These are phyloP conservation scores for Epichloe aotearoae DNA, from an alignment of 2,329 filamentous ascomycete genomes.

Conservation along the genomic window DNA sequence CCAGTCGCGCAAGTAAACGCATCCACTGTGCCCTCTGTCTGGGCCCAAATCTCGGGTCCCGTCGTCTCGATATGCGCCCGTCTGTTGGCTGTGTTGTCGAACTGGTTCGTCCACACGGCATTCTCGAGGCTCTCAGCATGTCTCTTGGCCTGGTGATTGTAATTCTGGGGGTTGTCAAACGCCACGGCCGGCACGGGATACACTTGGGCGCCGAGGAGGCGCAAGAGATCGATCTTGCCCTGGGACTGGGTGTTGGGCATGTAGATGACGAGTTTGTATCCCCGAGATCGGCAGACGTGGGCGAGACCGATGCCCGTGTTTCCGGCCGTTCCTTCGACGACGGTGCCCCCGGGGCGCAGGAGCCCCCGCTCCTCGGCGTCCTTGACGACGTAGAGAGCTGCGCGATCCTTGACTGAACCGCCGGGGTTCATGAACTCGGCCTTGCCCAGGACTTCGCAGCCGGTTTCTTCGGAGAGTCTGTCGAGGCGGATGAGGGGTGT, in stretches of 20 bases:
- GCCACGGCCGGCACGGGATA: constrained; percentile 91
- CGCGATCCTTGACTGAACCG: constrained; percentile 90
- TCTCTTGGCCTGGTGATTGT: constrained; percentile 88
- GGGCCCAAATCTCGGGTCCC: constrained; percentile 91
- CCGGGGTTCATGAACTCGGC: constrained; percentile 98
- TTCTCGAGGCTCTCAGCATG: constrained; percentile 81
- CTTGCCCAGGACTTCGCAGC: constrained; percentile 90
- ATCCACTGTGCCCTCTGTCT: constrained; percentile 75
- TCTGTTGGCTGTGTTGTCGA: constrained; percentile 91
- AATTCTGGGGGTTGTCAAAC: constrained; percentile 90
- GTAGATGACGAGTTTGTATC: constrained; percentile 95
- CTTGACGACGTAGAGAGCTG: constrained; percentile 84
- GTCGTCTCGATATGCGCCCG: constrained; percentile 94
- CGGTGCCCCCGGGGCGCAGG: constrained; percentile 74
- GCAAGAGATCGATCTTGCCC: constrained; percentile 88
- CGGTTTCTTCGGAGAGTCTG: constrained; percentile 75
- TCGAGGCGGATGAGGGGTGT: constrained; percentile 89
- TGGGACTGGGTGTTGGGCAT: constrained; percentile 99
- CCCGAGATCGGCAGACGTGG: constrained; percentile 83
- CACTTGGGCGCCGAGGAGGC: constrained; percentile 85
- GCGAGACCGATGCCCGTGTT: constrained; percentile 97
- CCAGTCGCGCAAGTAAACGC: constrained; percentile 94
- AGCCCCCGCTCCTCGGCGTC: constrained; percentile 84
- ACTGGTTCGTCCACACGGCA: constrained; percentile 98
- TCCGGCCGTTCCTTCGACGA: constrained; percentile 92